Evolutionary conservation across 1,284 basidiomycete genomes (phyloP).

Genomic region (Porogramme epimiltina): DNA sequence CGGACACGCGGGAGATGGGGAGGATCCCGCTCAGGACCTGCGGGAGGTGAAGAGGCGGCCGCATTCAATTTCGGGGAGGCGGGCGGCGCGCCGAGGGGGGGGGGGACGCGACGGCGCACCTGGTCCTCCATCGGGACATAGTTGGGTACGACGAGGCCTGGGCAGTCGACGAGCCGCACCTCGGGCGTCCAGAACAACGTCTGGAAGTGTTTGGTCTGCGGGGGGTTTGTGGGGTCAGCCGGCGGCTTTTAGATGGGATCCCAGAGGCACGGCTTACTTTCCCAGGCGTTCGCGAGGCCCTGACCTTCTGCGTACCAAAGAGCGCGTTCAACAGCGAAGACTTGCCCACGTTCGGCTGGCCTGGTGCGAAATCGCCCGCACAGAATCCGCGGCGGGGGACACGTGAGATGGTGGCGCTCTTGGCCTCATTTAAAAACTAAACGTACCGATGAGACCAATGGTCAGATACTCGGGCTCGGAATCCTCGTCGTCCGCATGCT

Average conservation of each 20-base stretch:
- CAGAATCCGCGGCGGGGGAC: neutral
- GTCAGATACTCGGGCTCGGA: constrained; percentile 67
- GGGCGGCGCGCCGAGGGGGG: neutral
- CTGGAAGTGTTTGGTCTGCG: constrained; percentile 90
- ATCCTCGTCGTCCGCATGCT: constrained; percentile 26
- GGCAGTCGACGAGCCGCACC: constrained; percentile 84
- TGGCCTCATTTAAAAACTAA: neutral
- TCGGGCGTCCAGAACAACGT: constrained; percentile 86
- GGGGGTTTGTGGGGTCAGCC: neutral
- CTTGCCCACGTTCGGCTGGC: constrained; percentile 94
- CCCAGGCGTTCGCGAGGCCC: constrained; percentile 88
- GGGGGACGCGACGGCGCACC: constrained; percentile 37
- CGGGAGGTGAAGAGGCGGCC: neutral
- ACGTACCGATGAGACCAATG: constrained; percentile 78
- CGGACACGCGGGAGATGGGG: constrained; percentile 88
- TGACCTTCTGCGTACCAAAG: constrained; percentile 80
- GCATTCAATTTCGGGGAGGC: neutral
- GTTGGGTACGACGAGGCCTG: constrained; percentile 83
- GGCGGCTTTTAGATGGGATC: neutral
- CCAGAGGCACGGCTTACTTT: constrained; percentile 53
- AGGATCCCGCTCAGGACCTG: constrained; percentile 79
- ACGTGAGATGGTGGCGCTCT: no score
- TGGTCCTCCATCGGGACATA: constrained; percentile 81
- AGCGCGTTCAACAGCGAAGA: constrained; percentile 89
- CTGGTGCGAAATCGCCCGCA: constrained; percentile 36